Base-by-base conservation (phyloP, 225 moss, liverwort and hornwort genomes). In the Rhytidiadelphus loreus region DNA sequence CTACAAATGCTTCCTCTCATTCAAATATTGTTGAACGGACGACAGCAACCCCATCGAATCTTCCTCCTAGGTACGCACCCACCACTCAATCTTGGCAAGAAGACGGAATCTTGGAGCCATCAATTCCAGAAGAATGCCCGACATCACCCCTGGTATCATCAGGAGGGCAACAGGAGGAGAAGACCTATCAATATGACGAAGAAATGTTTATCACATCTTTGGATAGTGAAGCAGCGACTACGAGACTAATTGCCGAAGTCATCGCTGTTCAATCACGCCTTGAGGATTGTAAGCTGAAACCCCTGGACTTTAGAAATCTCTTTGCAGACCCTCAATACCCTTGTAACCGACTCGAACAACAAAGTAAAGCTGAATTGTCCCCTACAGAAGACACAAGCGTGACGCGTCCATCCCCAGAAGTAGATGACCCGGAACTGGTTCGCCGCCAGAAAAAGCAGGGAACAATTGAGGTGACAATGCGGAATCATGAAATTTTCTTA, bases 221-320 rank as follows among this genome's bases (percentile, higher is more conserved):
- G 61, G 96, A 93, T 63, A 98, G 95, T 87, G 97, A 96, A 86
- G 90, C 88, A 91, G 96, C 92, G 26, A 98, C 97, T 80, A 89
- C 92, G n/a, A 91, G 93, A 88, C 92, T 98, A 28, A 95, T 96
- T 89, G 96, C 96, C 61, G 95, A 98, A 88, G 96, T 96, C 75
- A 95, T 91, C 72, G 94, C 94, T 86, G 95, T 96, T 50, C 96
- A 96, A 89, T 95, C 95, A 86, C 94, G 95, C 72, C 96, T 96
- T 62, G 97, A 96, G 87, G 96, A 95, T 80, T 98, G 96, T 91
- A 94, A 94, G 77, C 73, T 93, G 88, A 93, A 93, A 86, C 92
- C 95, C 64, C 50, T 95, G 48, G 96, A 95, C 90, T 92, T 94
- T 52, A 94, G 89, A 88, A 94, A 93, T 73, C 80, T 90, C 59